These are phyloP conservation scores for Mycena floridula DNA, from an alignment of 768 basidiomycete species.

Conservation along the genomic window DNA sequence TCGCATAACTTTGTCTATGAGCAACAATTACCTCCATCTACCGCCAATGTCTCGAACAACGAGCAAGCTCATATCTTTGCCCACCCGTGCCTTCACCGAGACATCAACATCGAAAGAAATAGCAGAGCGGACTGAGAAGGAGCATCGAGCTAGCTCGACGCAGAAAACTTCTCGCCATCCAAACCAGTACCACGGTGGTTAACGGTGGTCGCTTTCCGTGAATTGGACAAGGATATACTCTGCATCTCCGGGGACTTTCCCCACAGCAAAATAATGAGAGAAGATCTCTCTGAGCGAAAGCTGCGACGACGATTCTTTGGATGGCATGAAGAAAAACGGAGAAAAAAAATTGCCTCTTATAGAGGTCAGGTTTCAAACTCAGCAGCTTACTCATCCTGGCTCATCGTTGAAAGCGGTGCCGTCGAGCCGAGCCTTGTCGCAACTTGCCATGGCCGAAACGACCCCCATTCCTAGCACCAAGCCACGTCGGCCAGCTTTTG, in stretches of 20 bases:
- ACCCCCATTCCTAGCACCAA: constrained; percentile 4
- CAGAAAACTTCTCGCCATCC: constrained; percentile 46
- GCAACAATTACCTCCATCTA: constrained; percentile 50
- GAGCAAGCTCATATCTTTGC: constrained; percentile 76
- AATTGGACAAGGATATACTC: constrained; percentile 51
- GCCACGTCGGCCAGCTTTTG: constrained; percentile 31
- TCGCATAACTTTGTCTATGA: constrained; percentile 90
- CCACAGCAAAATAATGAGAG: constrained; percentile 63
- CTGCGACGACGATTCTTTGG: constrained; percentile 85
- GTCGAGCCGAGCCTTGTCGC: too few relatives aligned
- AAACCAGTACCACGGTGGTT: constrained; percentile 61
- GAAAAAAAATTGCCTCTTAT: too few relatives aligned
- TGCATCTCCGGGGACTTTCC: constrained; percentile 93
- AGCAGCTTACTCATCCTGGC: too few relatives aligned
- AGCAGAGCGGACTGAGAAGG: constrained; percentile 55
- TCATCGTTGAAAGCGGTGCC: too few relatives aligned
- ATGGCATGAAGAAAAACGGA: constrained; percentile 42
- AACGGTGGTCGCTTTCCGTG: constrained; percentile 70
- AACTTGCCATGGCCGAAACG: background rate
- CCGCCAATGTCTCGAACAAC: constrained; percentile 36
- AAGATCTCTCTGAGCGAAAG: constrained; percentile 58
- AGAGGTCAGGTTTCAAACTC: too few relatives aligned
- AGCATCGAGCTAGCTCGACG: constrained; percentile 16
- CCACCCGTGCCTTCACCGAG: constrained; percentile 38
- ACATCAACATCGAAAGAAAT: constrained; percentile 28